Conservation (phyloP, 1,139 yeast species). For the Scheffersomyces insectosa region DNA sequence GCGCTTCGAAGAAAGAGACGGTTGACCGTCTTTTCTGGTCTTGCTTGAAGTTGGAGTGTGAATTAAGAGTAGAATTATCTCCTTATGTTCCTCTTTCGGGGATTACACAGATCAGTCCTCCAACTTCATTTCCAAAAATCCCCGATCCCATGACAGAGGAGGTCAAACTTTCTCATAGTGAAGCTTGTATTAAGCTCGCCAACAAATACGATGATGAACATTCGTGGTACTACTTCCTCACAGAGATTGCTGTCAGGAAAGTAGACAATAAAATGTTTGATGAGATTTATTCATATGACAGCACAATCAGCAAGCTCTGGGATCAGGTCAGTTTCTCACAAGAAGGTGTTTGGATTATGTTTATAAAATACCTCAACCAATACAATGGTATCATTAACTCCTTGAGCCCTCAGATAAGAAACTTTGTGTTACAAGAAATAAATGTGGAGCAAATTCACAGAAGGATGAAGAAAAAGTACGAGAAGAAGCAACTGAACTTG, state of each 20-base stretch:
- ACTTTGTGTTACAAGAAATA: conserved; percentile 35
- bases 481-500: conserved; percentile 12
- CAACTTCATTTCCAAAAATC: conserved; percentile 42
- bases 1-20: conserved; percentile 15
- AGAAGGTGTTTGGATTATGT: conserved; percentile 28
- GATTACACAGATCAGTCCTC: conserved; percentile 41
- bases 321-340: conserved; percentile 26
- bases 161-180: conserved; percentile 21
- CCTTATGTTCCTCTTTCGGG: conserved; percentile 47
- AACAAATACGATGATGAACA: conserved; percentile 36
- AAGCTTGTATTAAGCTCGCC: conserved; percentile 30
- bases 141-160: conserved; percentile 28
- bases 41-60: conserved; percentile 48
- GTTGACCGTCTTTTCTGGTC: conserved; percentile 48
- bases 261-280: conserved; percentile 46
- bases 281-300: conserved; percentile 32
- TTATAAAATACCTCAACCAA: conserved; percentile 39
- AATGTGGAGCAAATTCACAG: conserved; percentile 36
- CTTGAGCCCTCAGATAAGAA: conserved; percentile 34
- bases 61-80: conserved; percentile 43
- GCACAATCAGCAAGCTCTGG: conserved; percentile 21
- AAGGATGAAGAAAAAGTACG: conserved; percentile 27
- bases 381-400: conserved; percentile 44
- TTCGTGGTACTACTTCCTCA: conserved; percentile 49
- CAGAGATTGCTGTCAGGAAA: conserved; percentile 51